Conservation (phyloP, 1,284 basidiomycete species). For the Gomphus sp. region DNA sequence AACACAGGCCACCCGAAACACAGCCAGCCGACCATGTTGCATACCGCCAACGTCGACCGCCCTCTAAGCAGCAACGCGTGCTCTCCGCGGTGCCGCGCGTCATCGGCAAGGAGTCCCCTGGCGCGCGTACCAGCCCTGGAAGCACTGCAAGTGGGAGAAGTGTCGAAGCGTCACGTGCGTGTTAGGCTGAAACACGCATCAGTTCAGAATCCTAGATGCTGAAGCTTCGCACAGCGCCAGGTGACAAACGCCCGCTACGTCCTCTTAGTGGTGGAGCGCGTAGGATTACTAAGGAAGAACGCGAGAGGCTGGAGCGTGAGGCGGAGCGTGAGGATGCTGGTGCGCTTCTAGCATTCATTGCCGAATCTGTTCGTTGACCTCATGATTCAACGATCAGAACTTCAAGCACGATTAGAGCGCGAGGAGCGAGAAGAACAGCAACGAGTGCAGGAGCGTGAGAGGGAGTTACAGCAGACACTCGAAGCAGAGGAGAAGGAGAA, state of each 20-base stretch:
- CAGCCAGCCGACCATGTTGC: conserved; percentile 4
- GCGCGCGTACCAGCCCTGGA: conserved; percentile 3
- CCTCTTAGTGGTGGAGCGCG: conserved; percentile 2
- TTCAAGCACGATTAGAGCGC: conserved; percentile 4
- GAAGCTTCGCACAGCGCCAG: neutral
- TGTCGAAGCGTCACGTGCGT: conserved; percentile 6
- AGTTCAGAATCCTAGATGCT: neutral
- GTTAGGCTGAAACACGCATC: neutral
- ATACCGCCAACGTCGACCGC: conserved; percentile 1
- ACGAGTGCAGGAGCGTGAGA: conserved; percentile 2
- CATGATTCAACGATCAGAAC: neutral
- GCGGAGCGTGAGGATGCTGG: conserved; percentile 5
- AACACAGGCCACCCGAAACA: neutral
- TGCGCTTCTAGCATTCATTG: neutral
- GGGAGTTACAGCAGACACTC: conserved; percentile 18
- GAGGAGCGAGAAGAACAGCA: neutral
- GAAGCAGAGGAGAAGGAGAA: conserved; percentile 41
- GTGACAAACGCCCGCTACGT: neutral
- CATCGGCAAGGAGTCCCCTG: conserved; percentile 5
- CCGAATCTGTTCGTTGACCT: neutral
- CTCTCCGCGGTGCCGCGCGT: conserved; percentile 3
- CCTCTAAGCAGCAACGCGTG: conserved; percentile 9
- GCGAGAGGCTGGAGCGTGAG: conserved; percentile 7
- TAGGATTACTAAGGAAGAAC: conserved; percentile 9
- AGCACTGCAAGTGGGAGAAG: conserved; percentile 3